Evolutionary conservation across 2,329 filamentous ascomycete species (phyloP).

Genomic region (Pseudofabraea citricarpa): DNA sequence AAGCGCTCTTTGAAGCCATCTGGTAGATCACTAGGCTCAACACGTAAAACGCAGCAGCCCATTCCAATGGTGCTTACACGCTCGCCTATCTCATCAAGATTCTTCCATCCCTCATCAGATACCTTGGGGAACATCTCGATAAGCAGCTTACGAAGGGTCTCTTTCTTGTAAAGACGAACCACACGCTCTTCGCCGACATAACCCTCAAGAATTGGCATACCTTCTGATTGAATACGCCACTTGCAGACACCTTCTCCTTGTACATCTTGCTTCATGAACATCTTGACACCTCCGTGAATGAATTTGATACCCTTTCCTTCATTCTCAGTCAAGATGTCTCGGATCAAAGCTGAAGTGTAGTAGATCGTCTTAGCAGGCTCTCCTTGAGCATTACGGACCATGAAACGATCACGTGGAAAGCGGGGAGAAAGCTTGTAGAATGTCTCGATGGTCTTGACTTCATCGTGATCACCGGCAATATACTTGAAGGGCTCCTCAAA

Average conservation of each 20-base stretch:
- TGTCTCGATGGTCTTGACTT: constrained; percentile 69
- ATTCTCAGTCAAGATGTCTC: constrained; percentile 81
- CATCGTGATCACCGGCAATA: constrained; percentile 66
- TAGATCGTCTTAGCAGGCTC: constrained; percentile 93
- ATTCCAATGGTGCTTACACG: constrained; percentile 73
- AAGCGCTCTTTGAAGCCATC: constrained; percentile 69
- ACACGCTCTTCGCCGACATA: constrained; percentile 80
- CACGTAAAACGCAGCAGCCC: constrained; percentile 85
- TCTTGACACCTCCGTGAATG: constrained; percentile 94
- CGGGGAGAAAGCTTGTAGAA: constrained; percentile 83
- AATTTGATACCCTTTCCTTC: constrained; percentile 91
- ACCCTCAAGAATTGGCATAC: constrained; percentile 82
- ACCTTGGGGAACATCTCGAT: constrained; percentile 97
- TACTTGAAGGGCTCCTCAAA: constrained; percentile 95
- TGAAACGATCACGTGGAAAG: constrained; percentile 87
- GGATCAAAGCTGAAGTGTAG: constrained; percentile 82
- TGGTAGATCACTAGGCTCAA: constrained; percentile 66
- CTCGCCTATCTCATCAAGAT: constrained; percentile 83
- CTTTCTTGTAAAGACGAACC: constrained; percentile 68
- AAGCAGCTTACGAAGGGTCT: constrained; percentile 76
- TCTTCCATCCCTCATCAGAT: constrained; percentile 65
- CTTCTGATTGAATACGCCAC: constrained; percentile 95
- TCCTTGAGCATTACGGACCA: constrained; percentile 90
- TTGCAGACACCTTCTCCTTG: constrained; percentile 81
- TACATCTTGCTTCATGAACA: constrained; percentile 97